Evolutionary conservation across 768 basidiomycete genomes (phyloP), one percentile per base, ranked within the genome.

Genomic region (Suillus subluteus): DNA sequence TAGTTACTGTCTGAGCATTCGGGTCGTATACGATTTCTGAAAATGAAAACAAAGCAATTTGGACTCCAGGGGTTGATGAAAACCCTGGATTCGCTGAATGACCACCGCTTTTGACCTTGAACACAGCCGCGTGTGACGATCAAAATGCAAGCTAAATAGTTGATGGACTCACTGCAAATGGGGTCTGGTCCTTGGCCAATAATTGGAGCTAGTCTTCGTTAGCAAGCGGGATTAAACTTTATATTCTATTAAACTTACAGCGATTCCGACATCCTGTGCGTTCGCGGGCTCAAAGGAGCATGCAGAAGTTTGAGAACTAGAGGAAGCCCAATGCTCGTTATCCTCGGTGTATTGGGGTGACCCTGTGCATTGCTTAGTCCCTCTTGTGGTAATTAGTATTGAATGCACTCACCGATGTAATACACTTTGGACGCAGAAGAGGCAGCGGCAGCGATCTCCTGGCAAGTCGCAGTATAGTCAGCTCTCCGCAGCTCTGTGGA

Each of bases 251-350:
- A 23, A 15, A 44, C 69, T 48, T 23, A 88, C 89, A 18, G 86
- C 86, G 0, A 69, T 74, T 1, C 77, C 80, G 38, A 90, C 74
- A 64, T 91, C 88, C 6, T 80, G 78, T 0, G 82, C 76, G 1
- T 81, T 85, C 12, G 84, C 86, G 3, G 88, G 88, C 68, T 88
- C 85, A 11, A 90, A 87, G 12, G 83, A 82, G 71, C 88, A 90
- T 2, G 79, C 74, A 0, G 88, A 71, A 1, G 63, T 2, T 63
- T 87, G 80, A 0, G 79, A 71, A 68, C 84, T 87, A 5, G 86
- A 86, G 30, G 74, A 73, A 0, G 84, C 82, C 84, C 84, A 89
- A 66, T 89, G 86, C 2, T 68, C 59, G 26, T 85, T 80, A 66
- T 84, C 87, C 16, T 76, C 71, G 0, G 44, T 43, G 64, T 87